phyloP scores from a whole-genome alignment of 768 basidiomycete species.

The Amanita polypyramis region DNA sequence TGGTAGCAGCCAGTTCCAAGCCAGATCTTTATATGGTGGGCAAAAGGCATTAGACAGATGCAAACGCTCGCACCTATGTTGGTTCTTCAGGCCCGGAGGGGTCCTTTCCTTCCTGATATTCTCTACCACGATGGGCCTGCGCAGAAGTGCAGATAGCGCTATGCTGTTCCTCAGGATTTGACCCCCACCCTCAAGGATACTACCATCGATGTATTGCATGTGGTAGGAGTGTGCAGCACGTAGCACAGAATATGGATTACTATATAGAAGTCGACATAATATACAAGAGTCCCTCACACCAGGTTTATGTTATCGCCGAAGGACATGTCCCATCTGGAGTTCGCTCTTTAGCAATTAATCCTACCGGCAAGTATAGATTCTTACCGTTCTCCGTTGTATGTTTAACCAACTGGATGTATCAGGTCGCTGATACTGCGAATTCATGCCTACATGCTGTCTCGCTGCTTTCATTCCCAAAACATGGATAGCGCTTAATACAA shows the following conservation, averaged over 20 bases:
- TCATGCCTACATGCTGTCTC: slow-evolving; percentile 47
- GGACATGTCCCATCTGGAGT: slow-evolving; percentile 2
- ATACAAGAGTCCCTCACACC: not conserved
- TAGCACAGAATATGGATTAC: not conserved
- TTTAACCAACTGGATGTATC: slow-evolving; percentile 63
- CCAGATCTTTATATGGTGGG: slow-evolving; percentile 20
- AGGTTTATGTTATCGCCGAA: not conserved
- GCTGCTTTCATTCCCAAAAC: slow-evolving; percentile 52
- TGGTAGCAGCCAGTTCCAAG: slow-evolving; percentile 50
- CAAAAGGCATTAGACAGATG: not conserved
- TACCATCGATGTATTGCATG: slow-evolving; percentile 28
- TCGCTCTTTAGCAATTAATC: not conserved
- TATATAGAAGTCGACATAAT: not conserved
- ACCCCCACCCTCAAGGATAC: slow-evolving; percentile 52
- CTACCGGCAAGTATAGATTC: slow-evolving; percentile 5
- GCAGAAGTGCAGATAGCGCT: slow-evolving; percentile 53
- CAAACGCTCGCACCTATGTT: slow-evolving; percentile 55
- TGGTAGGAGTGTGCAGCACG: not conserved
- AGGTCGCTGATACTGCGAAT: slow-evolving; percentile 29
- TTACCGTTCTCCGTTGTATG: slow-evolving; percentile 46
- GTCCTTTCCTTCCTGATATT: slow-evolving; percentile 50
- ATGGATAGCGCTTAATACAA: slow-evolving; percentile 74
- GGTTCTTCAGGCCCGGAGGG: slow-evolving; percentile 59
- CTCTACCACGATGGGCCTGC: slow-evolving; percentile 46
- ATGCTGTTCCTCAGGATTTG: slow-evolving; percentile 66